Percentiles rank a stretch among this genome's conserved stretches.
phyloP scores from a whole-genome alignment of 1,284 basidiomycete genomes.

The Lentinus polychrous region DNA sequence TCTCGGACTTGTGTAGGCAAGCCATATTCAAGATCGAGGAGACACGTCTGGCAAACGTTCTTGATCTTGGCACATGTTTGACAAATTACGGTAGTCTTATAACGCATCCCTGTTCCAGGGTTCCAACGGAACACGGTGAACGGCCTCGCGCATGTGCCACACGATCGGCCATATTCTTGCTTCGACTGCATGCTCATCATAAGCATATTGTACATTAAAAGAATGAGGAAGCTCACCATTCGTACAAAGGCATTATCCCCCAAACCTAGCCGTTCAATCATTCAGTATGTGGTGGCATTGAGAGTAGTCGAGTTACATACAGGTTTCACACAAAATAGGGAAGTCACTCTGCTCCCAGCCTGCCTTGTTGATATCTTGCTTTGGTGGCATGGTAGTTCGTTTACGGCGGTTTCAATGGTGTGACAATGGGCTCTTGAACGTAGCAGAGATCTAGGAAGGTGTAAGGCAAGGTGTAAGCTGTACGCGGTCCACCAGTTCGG shows the following conservation, averaged over 20 bases:
- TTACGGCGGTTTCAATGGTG: no score
- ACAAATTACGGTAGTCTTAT: conserved; percentile 98
- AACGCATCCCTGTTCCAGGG: conserved; percentile 87
- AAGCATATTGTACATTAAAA: neutral
- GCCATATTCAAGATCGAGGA: conserved; percentile 94
- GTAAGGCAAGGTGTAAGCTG: no score
- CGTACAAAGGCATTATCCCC: conserved; percentile 85
- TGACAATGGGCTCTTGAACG: no score
- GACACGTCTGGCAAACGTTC: conserved; percentile 97
- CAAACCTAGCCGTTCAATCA: conserved; percentile 47
- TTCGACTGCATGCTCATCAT: conserved; percentile 61
- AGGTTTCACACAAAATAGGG: conserved; percentile 87
- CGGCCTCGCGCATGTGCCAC: conserved; percentile 91
- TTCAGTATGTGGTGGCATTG: conserved; percentile 8
- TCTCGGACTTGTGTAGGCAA: conserved; percentile 97
- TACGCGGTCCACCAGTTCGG: no score
- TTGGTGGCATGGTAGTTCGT: conserved; percentile 33
- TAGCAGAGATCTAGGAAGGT: no score
- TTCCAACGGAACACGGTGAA: conserved; percentile 99
- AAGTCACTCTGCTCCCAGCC: conserved; percentile 91
- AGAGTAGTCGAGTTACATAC: conserved; percentile 37
- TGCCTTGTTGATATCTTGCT: conserved; percentile 84
- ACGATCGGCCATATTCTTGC: conserved; percentile 92
- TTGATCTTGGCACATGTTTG: conserved; percentile 99
- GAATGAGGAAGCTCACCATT: conserved; percentile 1